Evolutionary conservation across 2,329 filamentous ascomycete species (phyloP).

Genomic region (Neonectria sp.): DNA sequence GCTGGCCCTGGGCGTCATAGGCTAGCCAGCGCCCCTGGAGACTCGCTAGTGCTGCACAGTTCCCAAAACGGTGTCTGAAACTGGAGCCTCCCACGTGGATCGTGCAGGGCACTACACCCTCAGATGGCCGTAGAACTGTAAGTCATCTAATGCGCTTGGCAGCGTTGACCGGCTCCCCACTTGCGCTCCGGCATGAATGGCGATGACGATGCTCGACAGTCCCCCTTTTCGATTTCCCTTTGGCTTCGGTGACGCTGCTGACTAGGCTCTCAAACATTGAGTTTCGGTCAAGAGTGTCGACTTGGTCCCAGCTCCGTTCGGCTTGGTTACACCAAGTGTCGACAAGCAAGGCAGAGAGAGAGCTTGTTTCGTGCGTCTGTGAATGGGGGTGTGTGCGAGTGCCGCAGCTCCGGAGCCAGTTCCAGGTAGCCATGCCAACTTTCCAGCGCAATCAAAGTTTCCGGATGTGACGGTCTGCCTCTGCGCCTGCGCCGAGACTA

Average conservation of each 20-base stretch:
- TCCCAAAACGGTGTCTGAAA: conserved; percentile 45
- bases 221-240: conserved; percentile 13
- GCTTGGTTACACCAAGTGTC: conserved; percentile 11
- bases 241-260: conserved; percentile 15
- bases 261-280: background rate
- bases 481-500: conserved; percentile 42
- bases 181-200: conserved; percentile 33
- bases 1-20: conserved; percentile 18
- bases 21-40: conserved; percentile 28
- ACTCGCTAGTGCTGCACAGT: conserved; percentile 46
- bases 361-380: conserved; percentile 14
- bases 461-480: conserved; percentile 36
- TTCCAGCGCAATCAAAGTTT: conserved; percentile 42
- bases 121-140: conserved; percentile 42
- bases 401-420: conserved; percentile 41
- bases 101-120: conserved; percentile 48
- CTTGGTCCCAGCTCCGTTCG: conserved; percentile 1
- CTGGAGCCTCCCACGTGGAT: conserved; percentile 51
- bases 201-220: conserved; percentile 10
- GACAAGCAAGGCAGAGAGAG: conserved; percentile 3
- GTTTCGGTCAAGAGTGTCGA: background rate
- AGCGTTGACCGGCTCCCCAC: conserved; percentile 38
- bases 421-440: conserved; percentile 42
- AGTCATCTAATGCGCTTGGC: conserved; percentile 42
- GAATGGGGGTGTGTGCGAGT: conserved; percentile 38